A percentile compares a stretch with the other conserved stretches of the same genome.
Evolutionary conservation across 2,329 filamentous ascomycete species (phyloP).

Genomic region (Clarireedia hainanense): DNA sequence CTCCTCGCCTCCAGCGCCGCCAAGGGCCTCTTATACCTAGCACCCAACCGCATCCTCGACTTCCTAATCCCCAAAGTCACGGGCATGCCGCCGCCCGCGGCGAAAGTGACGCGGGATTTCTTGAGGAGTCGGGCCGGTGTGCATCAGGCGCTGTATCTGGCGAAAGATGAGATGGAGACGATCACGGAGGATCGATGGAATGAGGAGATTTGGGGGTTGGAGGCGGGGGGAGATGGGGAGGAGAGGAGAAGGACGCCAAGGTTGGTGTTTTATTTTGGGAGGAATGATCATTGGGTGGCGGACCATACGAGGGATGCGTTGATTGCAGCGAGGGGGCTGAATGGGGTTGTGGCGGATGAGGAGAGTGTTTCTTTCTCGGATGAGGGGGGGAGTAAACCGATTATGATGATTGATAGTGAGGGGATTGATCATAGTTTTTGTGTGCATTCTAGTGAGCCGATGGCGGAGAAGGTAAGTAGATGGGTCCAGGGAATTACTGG

Average conservation of each 20-base stretch:
- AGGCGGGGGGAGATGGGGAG: conserved; percentile 27
- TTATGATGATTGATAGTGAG: conserved; percentile 41
- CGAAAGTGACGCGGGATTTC: conserved; percentile 44
- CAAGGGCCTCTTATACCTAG: conserved; percentile 33
- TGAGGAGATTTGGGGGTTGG: conserved; percentile 49
- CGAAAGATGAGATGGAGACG: conserved; percentile 49
- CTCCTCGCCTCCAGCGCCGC: conserved; percentile 17
- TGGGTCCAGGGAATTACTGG: conserved; percentile 29
- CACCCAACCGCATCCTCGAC: conserved; percentile 34
- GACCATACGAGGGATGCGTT: conserved; percentile 48
- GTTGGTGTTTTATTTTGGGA: conserved; percentile 53
- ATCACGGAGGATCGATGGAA: conserved; percentile 54
- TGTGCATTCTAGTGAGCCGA: conserved; percentile 40
- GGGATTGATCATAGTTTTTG: conserved; percentile 55
- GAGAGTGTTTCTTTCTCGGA: neutral
- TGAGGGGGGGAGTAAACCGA: neutral
- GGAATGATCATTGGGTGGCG: conserved; percentile 56
- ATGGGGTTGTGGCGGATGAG: conserved; percentile 36
- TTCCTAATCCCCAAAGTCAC: conserved; percentile 38
- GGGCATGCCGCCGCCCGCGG: conserved; percentile 42
- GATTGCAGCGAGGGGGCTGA: conserved; percentile 36
- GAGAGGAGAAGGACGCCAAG: conserved; percentile 32
- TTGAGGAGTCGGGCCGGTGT: conserved; percentile 50
- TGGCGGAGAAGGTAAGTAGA: conserved; percentile 39
- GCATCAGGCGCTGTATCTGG: conserved; percentile 49